Base-by-base conservation (phyloP, 2,329 filamentous ascomycete species). In the Aspergillus novoparasiticus region DNA sequence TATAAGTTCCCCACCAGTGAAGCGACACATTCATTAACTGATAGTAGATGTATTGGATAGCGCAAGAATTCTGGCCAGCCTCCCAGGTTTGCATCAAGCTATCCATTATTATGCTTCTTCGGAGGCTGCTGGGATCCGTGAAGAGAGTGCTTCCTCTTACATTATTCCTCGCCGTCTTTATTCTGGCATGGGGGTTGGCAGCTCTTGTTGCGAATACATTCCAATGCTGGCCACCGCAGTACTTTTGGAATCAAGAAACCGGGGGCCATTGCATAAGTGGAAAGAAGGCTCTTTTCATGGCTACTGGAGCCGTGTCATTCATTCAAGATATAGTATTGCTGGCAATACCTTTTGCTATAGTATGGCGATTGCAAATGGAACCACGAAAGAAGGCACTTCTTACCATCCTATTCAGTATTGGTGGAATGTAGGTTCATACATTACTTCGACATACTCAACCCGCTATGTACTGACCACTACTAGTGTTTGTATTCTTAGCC, bases 141-240 rank as follows among this genome's bases (percentile, higher is more conserved):
- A 39, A 41, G 21, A 55, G 12, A 16, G 6, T 55, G 3, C 32
- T 21, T 19, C 16, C n/a, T 6, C 32, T 58, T 16, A 58, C 57
- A 4, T 10, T 50, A 26, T 50, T 36, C 6, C 45, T 50, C n/a
- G n/a, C 48, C 3, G 32, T 58, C 43, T 58, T 58, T 21, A 50
- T 28, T 11, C 3, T 39, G 10, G 43, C 30, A 23, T 58, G 57
- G 57, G 57, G 57, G 4, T n/a, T 32, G 43, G 41, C 43, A 11
- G 30, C 26, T 12, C 32, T 58, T 5, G 6, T 58, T 28, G 28
- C 41, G 16, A 58, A 58, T 30, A 58, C 30, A 12, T 58, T 58
- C 11, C 57, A 58, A 19, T 58, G 57, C 45, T 50, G 57, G 57
- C 57, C 57, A 26, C 43, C 43, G 23, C 57, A 58, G 30, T 39